phyloP scores from a whole-genome alignment of 345 rosid genomes.

The Excoecaria agallocha region DNA sequence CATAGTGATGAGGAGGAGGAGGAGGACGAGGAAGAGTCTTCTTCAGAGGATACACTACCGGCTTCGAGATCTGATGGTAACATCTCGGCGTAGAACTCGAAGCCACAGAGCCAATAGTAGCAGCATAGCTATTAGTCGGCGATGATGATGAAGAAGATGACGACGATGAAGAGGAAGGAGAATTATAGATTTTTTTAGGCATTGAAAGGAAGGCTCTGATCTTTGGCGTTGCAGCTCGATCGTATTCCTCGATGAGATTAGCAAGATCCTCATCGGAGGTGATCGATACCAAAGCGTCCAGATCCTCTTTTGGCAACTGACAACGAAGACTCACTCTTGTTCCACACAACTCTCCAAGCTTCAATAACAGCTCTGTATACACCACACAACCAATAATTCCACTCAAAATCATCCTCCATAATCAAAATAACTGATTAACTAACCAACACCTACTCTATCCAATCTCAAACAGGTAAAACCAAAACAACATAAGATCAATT shows the following conservation, averaged over 20 bases:
- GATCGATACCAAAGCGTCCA: slow-evolving; percentile 77
- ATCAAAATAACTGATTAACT: not conserved
- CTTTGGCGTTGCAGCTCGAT: slow-evolving; percentile 53
- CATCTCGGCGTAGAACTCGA: slow-evolving; percentile 38
- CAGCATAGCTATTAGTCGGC: slow-evolving; percentile 17
- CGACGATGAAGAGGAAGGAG: slow-evolving; percentile 8
- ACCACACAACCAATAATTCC: slow-evolving; percentile 21
- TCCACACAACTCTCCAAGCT: slow-evolving; percentile 72
- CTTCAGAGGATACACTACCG: slow-evolving; percentile 26
- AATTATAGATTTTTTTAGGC: slow-evolving; percentile 35
- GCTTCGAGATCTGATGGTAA: slow-evolving; percentile 27
- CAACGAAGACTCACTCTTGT: slow-evolving; percentile 59
- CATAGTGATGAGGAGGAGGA: slow-evolving; percentile 27
- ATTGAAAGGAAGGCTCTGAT: slow-evolving; percentile 76
- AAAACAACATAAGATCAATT: not conserved
- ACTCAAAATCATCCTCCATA: slow-evolving; percentile 21
- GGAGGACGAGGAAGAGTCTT: slow-evolving; percentile 7
- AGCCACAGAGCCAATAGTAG: slow-evolving; percentile 6
- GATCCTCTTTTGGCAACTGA: slow-evolving; percentile 81
- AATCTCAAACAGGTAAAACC: not conserved
- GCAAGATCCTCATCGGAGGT: slow-evolving; percentile 81
- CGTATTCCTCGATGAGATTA: slow-evolving; percentile 89
- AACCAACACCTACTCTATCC: not conserved
- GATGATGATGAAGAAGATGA: slow-evolving; percentile 38
- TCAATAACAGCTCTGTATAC: slow-evolving; percentile 62